Evolutionary conservation across 345 rosid genomes (phyloP).

Genomic region (Turritis glabra): DNA sequence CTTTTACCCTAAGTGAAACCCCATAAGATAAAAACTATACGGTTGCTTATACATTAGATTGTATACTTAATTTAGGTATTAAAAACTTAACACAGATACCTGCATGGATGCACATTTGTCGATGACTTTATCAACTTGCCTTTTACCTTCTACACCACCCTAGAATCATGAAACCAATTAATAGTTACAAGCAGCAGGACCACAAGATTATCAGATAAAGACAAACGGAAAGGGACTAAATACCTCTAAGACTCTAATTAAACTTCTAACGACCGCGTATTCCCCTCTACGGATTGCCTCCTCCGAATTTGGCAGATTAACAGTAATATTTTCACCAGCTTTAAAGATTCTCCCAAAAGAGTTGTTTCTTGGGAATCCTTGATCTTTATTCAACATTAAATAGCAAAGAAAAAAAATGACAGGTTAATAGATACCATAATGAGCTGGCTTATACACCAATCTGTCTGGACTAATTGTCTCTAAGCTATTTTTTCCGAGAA

Average conservation of each 20-base stretch:
- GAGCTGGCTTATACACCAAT: conserved; percentile 9
- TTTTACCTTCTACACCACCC: conserved; percentile 99
- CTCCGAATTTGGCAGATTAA: conserved; percentile 77
- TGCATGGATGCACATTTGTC: conserved; percentile 99
- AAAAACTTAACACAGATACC: conserved; percentile 47
- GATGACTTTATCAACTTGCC: conserved; percentile 94
- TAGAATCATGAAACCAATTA: conserved; percentile 38
- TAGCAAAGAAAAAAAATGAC: conserved; percentile 11
- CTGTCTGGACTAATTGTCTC: background rate
- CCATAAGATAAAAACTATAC: conserved; percentile 15
- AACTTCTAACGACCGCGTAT: conserved; percentile 89
- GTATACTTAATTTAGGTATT: conserved; percentile 13
- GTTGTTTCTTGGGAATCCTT: conserved; percentile 80
- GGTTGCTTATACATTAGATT: conserved; percentile 1
- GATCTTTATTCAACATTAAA: conserved; percentile 23
- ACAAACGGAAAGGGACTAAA: conserved; percentile 2
- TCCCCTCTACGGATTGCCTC: conserved; percentile 95
- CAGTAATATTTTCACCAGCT: conserved; percentile 57
- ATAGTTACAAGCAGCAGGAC: conserved; percentile 34
- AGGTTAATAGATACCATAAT: conserved; percentile 24
- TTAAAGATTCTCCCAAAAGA: conserved; percentile 82
- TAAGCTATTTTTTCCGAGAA: background rate
- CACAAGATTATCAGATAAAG: conserved; percentile 28
- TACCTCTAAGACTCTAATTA: conserved; percentile 96
- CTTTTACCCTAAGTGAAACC: conserved; percentile 19